Base-by-base conservation (phyloP, 371 early-diverging fungal species). In the Zancudomyces culisetae region DNA sequence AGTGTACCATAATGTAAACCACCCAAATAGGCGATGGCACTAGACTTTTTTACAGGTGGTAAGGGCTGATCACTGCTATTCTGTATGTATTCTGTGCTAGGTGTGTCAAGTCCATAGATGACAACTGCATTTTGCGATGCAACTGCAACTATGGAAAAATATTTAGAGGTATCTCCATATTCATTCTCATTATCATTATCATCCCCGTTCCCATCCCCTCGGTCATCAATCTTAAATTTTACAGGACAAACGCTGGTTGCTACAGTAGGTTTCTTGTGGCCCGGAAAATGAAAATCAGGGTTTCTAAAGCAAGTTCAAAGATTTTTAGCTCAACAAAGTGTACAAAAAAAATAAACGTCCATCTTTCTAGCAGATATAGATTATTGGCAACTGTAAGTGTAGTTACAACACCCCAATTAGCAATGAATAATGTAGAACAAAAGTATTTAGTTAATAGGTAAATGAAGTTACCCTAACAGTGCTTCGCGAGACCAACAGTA, bases 1-100 rank as follows among this genome's bases (percentile, higher is more conserved):
- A 90, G 70, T 3, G 88, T 74, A 23, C 89, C 83, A 67, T 84
- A 90, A 63, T 94, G 95, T 61, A 92, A 70, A 27, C 86, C 85
- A 18, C 78, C 72, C 35, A 87, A 62, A 29, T 77, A 68, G 21
- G 80, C 87, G 4, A 90, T 64, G 3, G 92, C 66, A 19, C 66
- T 48, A 2, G 24, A 22, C 13, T 8, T 47, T 4, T 13, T 24
- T 4, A 15, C 18, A 18, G 22, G 22, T 18, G n/a, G n/a, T n/a
- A n/a, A n/a, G n/a, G n/a, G n/a, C n/a, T n/a, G n/a, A n/a, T n/a
- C n/a, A n/a, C 27, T 39, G 50, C 18, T 39, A 4, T 18, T 13
- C 29, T 21, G 46, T 12, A 27, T 26, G 18, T 4, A 10, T 4
- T 45, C 45, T 6, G 35, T 35, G 35, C 15, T 35, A 35, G 35